Percentiles rank a stretch among this genome's conserved stretches.
Evolutionary conservation across 75 land plant species (phyloP).

Genomic region (Picea glauca): DNA sequence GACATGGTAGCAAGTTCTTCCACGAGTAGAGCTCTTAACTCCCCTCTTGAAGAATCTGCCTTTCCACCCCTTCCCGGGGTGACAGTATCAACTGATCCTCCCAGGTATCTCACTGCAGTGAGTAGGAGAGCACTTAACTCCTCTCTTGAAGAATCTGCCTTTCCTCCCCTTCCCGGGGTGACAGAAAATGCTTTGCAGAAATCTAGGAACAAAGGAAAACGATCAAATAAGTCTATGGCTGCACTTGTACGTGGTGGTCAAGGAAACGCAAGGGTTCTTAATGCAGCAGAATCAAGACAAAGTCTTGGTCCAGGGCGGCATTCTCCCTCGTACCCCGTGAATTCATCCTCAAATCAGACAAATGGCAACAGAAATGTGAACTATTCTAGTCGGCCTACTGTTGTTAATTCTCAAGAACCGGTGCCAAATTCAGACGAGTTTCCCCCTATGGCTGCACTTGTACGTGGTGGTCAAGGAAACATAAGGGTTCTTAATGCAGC

Average conservation of each 20-base stretch:
- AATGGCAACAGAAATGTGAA: neutral
- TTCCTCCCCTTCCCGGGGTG: conserved; percentile 69
- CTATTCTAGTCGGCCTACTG: neutral
- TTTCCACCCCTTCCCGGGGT: conserved; percentile 71
- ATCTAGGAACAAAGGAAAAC: neutral
- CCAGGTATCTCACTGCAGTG: conserved; percentile 57
- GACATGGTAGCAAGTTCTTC: conserved; percentile 4
- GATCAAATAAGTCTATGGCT: conserved; percentile 5
- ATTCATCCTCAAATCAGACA: neutral
- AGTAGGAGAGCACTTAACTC: conserved; percentile 30
- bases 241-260: neutral
- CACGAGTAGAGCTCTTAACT: neutral
- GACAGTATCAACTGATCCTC: neutral
- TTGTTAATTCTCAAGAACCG: neutral
- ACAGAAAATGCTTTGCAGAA: conserved; percentile 1
- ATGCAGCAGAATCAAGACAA: neutral
- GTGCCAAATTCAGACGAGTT: conserved; percentile 6
- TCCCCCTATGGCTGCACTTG: conserved; percentile 11
- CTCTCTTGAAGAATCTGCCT: conserved; percentile 60
- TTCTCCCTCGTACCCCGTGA: neutral
- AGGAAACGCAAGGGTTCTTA: conserved; percentile 7
- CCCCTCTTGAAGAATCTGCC: conserved; percentile 47
- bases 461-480: neutral
- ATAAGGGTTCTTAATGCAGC: neutral
- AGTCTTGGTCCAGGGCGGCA: neutral